phyloP scores from a whole-genome alignment of 129 eudicot species.

The Escallonia rubra region DNA sequence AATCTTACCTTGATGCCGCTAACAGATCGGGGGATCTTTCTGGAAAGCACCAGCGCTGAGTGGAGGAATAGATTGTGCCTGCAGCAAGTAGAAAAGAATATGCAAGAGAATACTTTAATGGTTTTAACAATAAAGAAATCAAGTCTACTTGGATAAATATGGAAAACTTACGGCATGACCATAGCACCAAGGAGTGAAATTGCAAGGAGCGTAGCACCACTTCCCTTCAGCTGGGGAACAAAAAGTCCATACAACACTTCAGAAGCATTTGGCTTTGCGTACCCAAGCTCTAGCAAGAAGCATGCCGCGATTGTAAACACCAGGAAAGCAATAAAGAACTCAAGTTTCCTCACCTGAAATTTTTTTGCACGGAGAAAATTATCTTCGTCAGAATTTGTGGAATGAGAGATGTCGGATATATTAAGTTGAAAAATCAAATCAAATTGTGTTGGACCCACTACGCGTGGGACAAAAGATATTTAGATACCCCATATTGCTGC shows the following conservation, averaged over 20 bases:
- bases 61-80: constrained; percentile 95
- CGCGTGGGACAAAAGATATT: neutral
- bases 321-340: constrained; percentile 73
- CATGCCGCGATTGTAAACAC: constrained; percentile 87
- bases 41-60: constrained; percentile 90
- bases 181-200: constrained; percentile 98
- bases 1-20: constrained; percentile 65
- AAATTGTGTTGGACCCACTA: neutral
- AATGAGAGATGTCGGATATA: neutral
- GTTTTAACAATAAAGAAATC: neutral
- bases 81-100: constrained; percentile 15
- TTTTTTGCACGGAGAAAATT: neutral
- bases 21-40: constrained; percentile 86
- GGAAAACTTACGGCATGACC: constrained; percentile 95
- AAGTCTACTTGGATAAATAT: neutral
- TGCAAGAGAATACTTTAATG: too few species aligned
- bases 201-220: constrained; percentile 84
- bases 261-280: constrained; percentile 78
- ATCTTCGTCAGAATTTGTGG: neutral
- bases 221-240: constrained; percentile 88
- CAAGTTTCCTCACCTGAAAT: constrained; percentile 92
- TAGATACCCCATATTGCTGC: constrained; percentile 92
- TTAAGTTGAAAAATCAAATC: too few species aligned
- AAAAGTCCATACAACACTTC: constrained; percentile 83
- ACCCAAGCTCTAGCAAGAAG: constrained; percentile 82